Evolutionary conservation across 805 yeast species (phyloP), one percentile per base, ranked within the genome.

Genomic region (Clavispora asparagi): DNA sequence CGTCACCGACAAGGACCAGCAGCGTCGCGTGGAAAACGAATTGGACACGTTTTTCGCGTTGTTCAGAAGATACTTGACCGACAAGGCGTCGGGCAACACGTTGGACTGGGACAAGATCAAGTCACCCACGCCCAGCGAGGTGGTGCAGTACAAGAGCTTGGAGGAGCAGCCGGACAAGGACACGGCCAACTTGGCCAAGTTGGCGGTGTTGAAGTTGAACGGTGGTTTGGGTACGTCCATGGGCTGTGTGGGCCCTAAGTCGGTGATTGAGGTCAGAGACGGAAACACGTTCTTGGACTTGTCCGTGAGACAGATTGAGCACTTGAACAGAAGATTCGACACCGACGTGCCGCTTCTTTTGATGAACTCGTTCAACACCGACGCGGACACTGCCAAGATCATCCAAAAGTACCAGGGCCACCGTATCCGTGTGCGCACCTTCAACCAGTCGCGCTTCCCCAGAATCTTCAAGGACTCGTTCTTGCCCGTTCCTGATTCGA

Each of bases 241-340:
- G 99, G 99, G 99, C 48, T 94, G 99, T 74, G 97, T 94, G 52
- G 99, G 99, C 48, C 99, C 99, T 54, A 91, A 91, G 71, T 87
- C 96, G 26, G 95, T 94, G 55, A 94, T 94, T 64, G 99, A 94
- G 74, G 99, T 94, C 41, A 87, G 99, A 70, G 99, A 94, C 60
- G 98, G 98, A 51, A 95, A 94, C 78, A 87, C 97, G 37, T 94
- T 94, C 68, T 78, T 94, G 65, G 99, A 94, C 68, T 79, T 94
- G 58, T 78, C 96, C 40, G 99, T 94, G 39, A 87, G 99, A 68
- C 99, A 94, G 74, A 92, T 94, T 59, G 97, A 91, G 73, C 87
- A 89, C 67, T 79, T 94, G 65, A 94, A 94, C 77, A 81, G 95
- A 63, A 83, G 82, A 56, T 86, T 83, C 71, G 92, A 87, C 65